Percentiles rank a stretch among this genome's conserved stretches.
These are phyloP conservation scores for Amylocystis lapponica DNA, from an alignment of 768 basidiomycete species.

Conservation along the genomic window DNA sequence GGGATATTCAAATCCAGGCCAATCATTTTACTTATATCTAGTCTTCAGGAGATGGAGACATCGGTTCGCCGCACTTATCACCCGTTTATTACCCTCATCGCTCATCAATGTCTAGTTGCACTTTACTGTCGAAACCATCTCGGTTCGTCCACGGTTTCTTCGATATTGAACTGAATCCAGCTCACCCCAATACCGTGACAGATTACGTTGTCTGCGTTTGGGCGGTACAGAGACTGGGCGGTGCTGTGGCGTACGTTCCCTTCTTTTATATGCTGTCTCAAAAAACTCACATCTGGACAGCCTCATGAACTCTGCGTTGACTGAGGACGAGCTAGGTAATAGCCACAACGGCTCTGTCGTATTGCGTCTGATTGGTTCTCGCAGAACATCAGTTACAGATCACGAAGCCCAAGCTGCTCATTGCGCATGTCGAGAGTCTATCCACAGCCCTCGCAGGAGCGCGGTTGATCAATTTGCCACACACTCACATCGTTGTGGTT, in stretches of 20 bases:
- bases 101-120: too few species aligned
- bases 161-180: not conserved
- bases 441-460: slow-evolving; percentile 17
- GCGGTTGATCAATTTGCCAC: slow-evolving; percentile 10
- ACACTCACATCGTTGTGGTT: slow-evolving; percentile 15
- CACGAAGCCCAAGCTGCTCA: slow-evolving; percentile 15
- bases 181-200: not conserved
- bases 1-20: too few species aligned
- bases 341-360: too few species aligned
- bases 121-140: slow-evolving; percentile 21
- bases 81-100: too few species aligned
- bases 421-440: slow-evolving; percentile 19
- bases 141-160: slow-evolving; percentile 1
- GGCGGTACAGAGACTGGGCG: slow-evolving; percentile 10
- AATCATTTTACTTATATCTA: too few species aligned
- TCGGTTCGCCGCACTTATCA: too few species aligned
- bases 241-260: slow-evolving; percentile 9
- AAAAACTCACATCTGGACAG: too few species aligned
- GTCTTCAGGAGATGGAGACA: too few species aligned
- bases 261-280: not conserved
- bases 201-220: slow-evolving; percentile 10
- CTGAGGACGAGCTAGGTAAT: too few species aligned
- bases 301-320: not conserved
- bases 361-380: too few species aligned
- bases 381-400: slow-evolving; percentile 22